These are phyloP conservation scores for Aspergillus novoparasiticus DNA, from an alignment of 2,329 filamentous ascomycete species.

Conservation along the genomic window DNA sequence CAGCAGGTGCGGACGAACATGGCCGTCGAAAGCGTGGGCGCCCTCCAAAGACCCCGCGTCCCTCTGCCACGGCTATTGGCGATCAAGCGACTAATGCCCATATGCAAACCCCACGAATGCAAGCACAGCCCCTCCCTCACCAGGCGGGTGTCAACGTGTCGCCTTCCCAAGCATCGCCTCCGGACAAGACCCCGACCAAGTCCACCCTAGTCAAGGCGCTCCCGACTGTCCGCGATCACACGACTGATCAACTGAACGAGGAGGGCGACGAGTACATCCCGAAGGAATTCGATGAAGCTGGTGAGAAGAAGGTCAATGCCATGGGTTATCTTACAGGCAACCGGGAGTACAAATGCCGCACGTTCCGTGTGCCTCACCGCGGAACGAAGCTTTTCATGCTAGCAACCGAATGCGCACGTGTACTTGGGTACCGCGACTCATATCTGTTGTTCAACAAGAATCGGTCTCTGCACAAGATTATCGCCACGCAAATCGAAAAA, in stretches of 20 bases:
- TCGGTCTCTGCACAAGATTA: conserved; percentile 94
- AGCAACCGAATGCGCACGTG: conserved; percentile 92
- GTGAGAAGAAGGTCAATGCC: conserved; percentile 87
- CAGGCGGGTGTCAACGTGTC: conserved; percentile 43
- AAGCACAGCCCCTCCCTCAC: conserved; percentile 39
- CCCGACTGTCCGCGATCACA: conserved; percentile 94
- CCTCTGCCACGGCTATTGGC: conserved; percentile 34
- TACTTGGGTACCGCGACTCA: conserved; percentile 93
- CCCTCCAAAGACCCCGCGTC: conserved; percentile 51
- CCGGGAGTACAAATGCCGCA: conserved; percentile 88
- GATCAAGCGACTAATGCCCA: conserved; percentile 36
- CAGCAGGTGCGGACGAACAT: conserved; percentile 37
- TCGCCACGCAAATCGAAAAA: conserved; percentile 92
- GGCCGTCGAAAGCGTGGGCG: conserved; percentile 53
- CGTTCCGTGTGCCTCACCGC: conserved; percentile 87
- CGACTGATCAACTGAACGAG: conserved; percentile 87
- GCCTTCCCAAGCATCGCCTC: conserved; percentile 64
- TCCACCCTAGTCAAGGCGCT: conserved; percentile 88
- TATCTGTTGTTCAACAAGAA: conserved; percentile 99
- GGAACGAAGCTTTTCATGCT: conserved; percentile 98
- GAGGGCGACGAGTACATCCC: conserved; percentile 94
- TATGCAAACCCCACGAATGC: conserved; percentile 44
- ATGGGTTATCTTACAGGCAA: conserved; percentile 80
- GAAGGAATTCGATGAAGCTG: conserved; percentile 87
- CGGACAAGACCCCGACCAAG: conserved; percentile 70